Percentiles rank a stretch among this genome's conserved stretches.
Conservation (phyloP, 139 green algal genomes). For the Chlorella vulgaris region DNA sequence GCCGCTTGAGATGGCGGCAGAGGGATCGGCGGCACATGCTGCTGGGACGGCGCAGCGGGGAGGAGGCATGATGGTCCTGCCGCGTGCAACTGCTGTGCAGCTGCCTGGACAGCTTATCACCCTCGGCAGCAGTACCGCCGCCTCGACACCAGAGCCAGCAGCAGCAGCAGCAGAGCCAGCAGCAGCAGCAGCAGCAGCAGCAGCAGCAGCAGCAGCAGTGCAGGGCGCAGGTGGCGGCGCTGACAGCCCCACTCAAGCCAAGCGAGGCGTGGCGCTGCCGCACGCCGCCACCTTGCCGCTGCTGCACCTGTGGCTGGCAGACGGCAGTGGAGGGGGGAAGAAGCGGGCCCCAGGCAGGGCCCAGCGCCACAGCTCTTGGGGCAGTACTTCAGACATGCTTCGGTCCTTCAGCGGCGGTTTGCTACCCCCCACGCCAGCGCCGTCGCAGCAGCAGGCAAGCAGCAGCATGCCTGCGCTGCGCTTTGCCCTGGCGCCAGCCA, state of each 20-base stretch:
- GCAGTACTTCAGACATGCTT: slow-evolving; percentile 20
- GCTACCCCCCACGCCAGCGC: not conserved
- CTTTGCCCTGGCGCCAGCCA: not conserved
- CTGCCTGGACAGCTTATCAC: no score
- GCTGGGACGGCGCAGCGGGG: not conserved
- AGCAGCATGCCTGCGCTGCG: not conserved
- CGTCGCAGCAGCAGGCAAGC: not conserved
- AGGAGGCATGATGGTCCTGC: not conserved
- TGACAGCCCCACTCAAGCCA: not conserved
- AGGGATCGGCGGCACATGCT: not conserved
- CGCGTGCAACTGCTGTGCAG: not conserved
- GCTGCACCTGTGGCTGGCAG: slow-evolving; percentile 22
- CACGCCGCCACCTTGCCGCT: slow-evolving; percentile 20
- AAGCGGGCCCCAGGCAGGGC: not conserved
- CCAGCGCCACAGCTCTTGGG: slow-evolving; percentile 19
- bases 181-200: not conserved
- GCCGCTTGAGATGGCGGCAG: not conserved
- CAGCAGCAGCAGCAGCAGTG: not conserved
- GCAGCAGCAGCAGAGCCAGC: not conserved
- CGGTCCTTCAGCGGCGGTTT: slow-evolving; percentile 16
- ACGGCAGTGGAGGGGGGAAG: not conserved
- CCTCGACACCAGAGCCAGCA: no score
- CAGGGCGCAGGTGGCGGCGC: not conserved
- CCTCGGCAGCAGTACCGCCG: no score
- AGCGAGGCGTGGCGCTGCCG: not conserved